Conservation (phyloP, 2,329 filamentous ascomycete species). For the Bipolaris cookei region DNA sequence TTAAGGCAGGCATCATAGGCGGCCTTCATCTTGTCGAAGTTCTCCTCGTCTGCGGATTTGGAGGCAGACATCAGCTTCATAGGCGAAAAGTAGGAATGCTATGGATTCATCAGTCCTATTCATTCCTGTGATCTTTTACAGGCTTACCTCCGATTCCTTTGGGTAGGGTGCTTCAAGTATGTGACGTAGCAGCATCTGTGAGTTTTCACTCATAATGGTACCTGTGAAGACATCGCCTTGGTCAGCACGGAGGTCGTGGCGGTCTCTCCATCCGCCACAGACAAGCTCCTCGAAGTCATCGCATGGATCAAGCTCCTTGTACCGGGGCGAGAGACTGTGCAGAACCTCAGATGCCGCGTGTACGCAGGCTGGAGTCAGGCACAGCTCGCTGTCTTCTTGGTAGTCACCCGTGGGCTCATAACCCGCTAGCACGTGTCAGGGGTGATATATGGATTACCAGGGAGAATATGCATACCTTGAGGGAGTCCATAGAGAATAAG, state of each 20-base stretch:
- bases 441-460: neutral
- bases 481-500: constrained; percentile 30
- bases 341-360: constrained; percentile 68
- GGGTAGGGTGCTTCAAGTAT: constrained; percentile 66
- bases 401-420: constrained; percentile 10
- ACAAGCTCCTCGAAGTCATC: constrained; percentile 71
- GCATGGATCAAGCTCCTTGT: constrained; percentile 70
- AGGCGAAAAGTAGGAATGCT: constrained; percentile 60
- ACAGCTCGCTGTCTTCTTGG: constrained; percentile 41
- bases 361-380: constrained; percentile 66
- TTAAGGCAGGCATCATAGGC: constrained; percentile 72
- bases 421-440: constrained; percentile 11
- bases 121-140: neutral
- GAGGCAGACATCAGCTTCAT: constrained; percentile 37
- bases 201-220: constrained; percentile 66
- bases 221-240: constrained; percentile 66
- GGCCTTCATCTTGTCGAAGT: constrained; percentile 70
- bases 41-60: constrained; percentile 62
- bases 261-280: constrained; percentile 70
- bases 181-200: constrained; percentile 64
- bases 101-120: constrained; percentile 1
- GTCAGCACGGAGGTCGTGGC: constrained; percentile 70
- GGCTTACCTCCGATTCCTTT: constrained; percentile 29
- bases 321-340: constrained; percentile 66
- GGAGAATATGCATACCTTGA: constrained; percentile 6